Evolutionary conservation across 768 basidiomycete genomes (phyloP).

Genomic region (Ramaria sp.): DNA sequence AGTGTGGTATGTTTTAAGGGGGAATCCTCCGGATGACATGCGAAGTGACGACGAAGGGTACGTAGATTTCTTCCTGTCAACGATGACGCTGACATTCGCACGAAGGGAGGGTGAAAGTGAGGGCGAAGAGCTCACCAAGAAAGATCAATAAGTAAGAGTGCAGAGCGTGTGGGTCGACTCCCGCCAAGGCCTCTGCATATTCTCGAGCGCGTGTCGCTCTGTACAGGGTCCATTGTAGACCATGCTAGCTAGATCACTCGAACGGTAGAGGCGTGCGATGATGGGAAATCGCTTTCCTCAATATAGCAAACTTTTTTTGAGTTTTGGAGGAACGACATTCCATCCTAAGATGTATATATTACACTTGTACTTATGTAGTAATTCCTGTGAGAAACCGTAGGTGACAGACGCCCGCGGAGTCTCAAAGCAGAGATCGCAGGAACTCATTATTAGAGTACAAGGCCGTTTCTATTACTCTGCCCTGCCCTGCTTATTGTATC

Average conservation of each 20-base stretch:
- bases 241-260: background rate
- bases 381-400: too few species aligned
- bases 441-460: too few species aligned
- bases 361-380: too few species aligned
- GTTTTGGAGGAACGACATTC: too few species aligned
- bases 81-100: background rate
- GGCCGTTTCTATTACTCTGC: background rate
- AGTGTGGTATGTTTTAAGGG: slow-evolving; percentile 69
- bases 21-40: slow-evolving; percentile 68
- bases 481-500: background rate
- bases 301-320: too few species aligned
- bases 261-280: too few species aligned
- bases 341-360: too few species aligned
- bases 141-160: background rate
- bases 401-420: too few species aligned
- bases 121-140: background rate
- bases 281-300: too few species aligned
- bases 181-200: background rate
- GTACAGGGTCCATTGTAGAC: background rate
- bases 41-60: slow-evolving; percentile 80
- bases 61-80: slow-evolving; percentile 13
- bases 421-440: too few species aligned
- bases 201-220: background rate
- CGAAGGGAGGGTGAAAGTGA: slow-evolving; percentile 19
- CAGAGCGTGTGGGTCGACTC: background rate